Evolutionary conservation across 345 rosid species (phyloP), one percentile per base, ranked within the genome.

Genomic region (Arabidopsis arenosa): DNA sequence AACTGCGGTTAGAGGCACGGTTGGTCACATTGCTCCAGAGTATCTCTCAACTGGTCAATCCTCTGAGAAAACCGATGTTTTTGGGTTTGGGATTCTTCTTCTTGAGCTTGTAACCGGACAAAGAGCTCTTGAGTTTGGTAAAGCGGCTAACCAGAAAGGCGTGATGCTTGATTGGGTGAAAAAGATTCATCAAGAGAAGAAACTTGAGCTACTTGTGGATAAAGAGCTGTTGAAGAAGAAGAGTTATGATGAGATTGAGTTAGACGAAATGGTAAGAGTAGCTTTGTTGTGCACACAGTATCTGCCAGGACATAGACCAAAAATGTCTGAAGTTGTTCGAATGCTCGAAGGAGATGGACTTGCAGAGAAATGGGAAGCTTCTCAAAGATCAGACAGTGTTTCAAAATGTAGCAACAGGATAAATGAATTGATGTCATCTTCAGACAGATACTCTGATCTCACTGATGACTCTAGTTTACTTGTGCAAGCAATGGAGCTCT

Each of bases 301-400:
- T 81, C 83, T 92, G 70, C 99, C 99, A 12, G 90, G 85, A 55
- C 88, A 90, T 14, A 88, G 99, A 72, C 99, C 99, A 0, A 92
- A 89, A 75, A 94, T 92, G 97, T 94, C 96, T 0, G 99, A 94
- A 82, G 99, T 92, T 54, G 96, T 94, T 40, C 81, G 97, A 68
- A 94, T 94, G 99, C 97, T 94, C 0, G 99, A 94, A 87, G 99
- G 99, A 14, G 99, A 94, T 57, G 99, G 99, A 0, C 87, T 94
- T 1, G 99, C 93, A 6, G 99, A 94, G 73, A 91, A 85, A 84
- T 94, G 99, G 99, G 99, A 94, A 85, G 99, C 96, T 76, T 88
- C 99, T 59, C 99, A 92, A 61, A 87, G 79, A 78, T 85, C 80
- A 40, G 99, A 94, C 48, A 76, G 87, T 68, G 73, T 76, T 36